These are phyloP conservation scores for Rosa multiflora DNA, from an alignment of 306 rosid genomes.

Conservation along the genomic window DNA sequence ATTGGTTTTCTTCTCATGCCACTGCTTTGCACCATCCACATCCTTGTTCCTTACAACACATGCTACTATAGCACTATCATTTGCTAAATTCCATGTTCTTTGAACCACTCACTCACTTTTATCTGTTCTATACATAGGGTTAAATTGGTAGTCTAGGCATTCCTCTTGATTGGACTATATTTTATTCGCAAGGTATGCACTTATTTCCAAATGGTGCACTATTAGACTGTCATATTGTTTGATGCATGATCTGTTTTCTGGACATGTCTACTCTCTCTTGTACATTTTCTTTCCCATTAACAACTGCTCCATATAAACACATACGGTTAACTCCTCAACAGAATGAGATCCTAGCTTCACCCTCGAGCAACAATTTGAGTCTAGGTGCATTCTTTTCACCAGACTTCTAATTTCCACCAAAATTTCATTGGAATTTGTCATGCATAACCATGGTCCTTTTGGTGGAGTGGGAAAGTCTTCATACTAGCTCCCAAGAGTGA, in stretches of 20 bases:
- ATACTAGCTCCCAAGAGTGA: not conserved
- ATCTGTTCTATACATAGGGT: not conserved
- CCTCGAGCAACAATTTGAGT: not conserved
- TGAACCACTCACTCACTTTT: not conserved
- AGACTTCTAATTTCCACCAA: not conserved
- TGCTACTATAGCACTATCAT: not conserved
- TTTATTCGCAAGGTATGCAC: not conserved
- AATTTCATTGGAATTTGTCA: not conserved
- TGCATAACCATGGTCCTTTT: not conserved
- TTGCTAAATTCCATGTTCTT: not conserved
- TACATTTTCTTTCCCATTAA: not conserved
- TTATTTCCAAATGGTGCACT: not conserved
- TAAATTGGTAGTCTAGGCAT: not conserved
- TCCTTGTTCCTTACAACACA: not conserved
- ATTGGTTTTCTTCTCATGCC: not conserved
- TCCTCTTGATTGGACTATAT: too few relatives aligned
- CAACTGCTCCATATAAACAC: not conserved
- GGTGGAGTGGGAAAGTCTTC: not conserved
- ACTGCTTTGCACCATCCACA: not conserved
- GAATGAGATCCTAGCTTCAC: not conserved
- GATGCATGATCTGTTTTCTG: not conserved
- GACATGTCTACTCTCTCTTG: not conserved
- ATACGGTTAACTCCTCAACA: not conserved
- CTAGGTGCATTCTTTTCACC: not conserved
- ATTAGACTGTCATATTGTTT: not conserved